Evolutionary conservation across 352 stramenopile species (phyloP).

Genomic region (Phytophthora citricola): DNA sequence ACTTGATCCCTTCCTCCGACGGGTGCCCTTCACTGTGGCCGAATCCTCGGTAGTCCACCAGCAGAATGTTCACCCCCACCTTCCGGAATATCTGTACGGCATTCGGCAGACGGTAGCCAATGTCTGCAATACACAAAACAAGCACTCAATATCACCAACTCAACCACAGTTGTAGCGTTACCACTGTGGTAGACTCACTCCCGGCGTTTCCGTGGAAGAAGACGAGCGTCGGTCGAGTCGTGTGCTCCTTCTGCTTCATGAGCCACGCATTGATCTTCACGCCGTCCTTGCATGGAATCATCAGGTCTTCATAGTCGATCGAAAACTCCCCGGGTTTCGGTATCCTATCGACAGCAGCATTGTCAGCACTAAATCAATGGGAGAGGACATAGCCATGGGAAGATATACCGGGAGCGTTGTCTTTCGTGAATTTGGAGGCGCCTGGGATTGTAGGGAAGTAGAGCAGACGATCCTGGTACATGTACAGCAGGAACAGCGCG

Average conservation of each 20-base stretch:
- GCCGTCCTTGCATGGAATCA: conserved; percentile 85
- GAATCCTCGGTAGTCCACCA: conserved; percentile 96
- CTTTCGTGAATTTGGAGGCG: conserved; percentile 78
- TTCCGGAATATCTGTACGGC: conserved; percentile 90
- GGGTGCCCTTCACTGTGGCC: conserved; percentile 90
- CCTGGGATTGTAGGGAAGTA: conserved; percentile 86
- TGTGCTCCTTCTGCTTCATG: conserved; percentile 82
- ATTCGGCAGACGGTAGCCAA: conserved; percentile 94
- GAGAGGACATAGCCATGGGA: background rate
- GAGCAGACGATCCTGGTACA: conserved; percentile 84
- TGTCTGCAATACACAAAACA: conserved; percentile 62
- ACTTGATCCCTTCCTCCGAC: conserved; percentile 90
- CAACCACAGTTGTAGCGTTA: background rate
- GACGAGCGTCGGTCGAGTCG: conserved; percentile 84
- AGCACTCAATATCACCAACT: background rate
- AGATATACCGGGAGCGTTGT: conserved; percentile 72
- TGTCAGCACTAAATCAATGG: conserved; percentile 6
- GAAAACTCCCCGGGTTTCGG: conserved; percentile 84
- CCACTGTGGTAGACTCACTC: conserved; percentile 48
- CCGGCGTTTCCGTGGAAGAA: conserved; percentile 97
- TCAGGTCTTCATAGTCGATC: conserved; percentile 92
- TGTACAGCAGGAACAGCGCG: conserved; percentile 75
- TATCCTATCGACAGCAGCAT: conserved; percentile 61
- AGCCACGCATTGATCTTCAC: conserved; percentile 93
- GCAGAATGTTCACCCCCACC: conserved; percentile 89